Percentiles rank a stretch among this genome's conserved stretches.
phyloP scores from a whole-genome alignment of 2,329 filamentous ascomycete genomes.

The Calonectria crousiana region DNA sequence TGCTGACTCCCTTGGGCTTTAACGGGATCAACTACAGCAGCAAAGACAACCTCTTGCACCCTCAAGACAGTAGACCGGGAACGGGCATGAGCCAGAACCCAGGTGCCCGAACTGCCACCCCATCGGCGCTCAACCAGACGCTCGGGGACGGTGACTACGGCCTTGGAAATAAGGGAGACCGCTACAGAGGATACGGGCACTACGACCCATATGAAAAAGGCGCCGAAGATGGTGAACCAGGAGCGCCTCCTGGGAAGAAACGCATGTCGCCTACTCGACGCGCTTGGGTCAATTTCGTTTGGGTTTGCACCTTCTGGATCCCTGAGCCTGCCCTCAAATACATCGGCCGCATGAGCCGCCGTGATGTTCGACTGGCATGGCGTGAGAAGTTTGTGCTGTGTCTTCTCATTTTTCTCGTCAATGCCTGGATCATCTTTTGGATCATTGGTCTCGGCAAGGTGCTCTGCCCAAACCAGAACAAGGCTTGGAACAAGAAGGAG shows the following conservation, averaged over 20 bases:
- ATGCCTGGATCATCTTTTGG: slow-evolving; percentile 88
- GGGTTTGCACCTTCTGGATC: slow-evolving; percentile 93
- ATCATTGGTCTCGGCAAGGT: slow-evolving; percentile 88
- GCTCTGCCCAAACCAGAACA: slow-evolving; percentile 91
- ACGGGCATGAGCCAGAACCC: neutral
- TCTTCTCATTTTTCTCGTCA: slow-evolving; percentile 83
- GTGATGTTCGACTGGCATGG: slow-evolving; percentile 97
- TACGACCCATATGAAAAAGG: slow-evolving; percentile 76
- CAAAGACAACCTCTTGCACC: neutral
- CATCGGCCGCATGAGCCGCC: slow-evolving; percentile 94
- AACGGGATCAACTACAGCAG: neutral
- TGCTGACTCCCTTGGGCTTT: neutral
- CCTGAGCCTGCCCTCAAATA: slow-evolving; percentile 84
- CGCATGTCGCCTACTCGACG: slow-evolving; percentile 72
- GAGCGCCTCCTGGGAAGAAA: slow-evolving; percentile 67
- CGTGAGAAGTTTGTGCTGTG: slow-evolving; percentile 92
- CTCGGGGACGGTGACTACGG: neutral
- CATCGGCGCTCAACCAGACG: neutral
- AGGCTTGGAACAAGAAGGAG: slow-evolving; percentile 83
- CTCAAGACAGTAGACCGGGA: neutral
- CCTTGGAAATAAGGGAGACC: neutral
- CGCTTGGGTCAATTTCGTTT: slow-evolving; percentile 84
- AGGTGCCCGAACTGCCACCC: neutral
- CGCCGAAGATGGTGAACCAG: slow-evolving; percentile 72
- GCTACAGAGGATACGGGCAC: slow-evolving; percentile 32